Evolutionary conservation across 352 stramenopile genomes (phyloP).

Genomic region (Pythium sp.): DNA sequence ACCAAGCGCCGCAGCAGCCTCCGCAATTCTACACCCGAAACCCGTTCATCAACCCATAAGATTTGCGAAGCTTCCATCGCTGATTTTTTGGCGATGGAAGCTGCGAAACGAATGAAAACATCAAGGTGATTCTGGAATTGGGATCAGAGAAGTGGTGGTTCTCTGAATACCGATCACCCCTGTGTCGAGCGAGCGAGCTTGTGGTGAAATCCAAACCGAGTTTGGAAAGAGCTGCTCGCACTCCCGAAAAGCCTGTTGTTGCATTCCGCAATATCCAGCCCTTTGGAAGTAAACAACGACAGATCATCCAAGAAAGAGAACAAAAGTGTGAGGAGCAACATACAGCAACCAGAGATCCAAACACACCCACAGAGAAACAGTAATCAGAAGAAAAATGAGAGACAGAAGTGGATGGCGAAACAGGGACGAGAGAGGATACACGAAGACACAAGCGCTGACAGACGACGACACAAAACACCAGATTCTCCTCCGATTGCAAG

Average conservation of each 20-base stretch:
- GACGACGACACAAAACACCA: background rate
- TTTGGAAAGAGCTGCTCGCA: background rate
- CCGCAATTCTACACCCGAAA: slow-evolving; percentile 47
- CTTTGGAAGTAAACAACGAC: background rate
- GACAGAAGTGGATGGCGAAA: background rate
- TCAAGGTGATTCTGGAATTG: background rate
- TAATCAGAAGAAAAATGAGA: background rate
- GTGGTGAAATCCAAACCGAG: background rate
- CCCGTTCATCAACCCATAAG: slow-evolving; percentile 63
- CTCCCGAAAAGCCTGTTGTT: background rate
- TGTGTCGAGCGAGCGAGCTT: slow-evolving; percentile 4
- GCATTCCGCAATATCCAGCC: background rate
- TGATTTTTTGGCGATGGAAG: slow-evolving; percentile 1
- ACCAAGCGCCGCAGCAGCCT: slow-evolving; percentile 22
- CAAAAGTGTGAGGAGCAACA: background rate
- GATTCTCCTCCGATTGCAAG: background rate
- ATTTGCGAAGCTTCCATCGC: background rate
- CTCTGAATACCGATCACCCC: background rate
- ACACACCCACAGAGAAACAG: background rate
- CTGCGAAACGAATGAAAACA: slow-evolving; percentile 3
- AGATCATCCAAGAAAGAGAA: background rate
- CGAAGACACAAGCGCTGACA: background rate
- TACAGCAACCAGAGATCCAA: background rate
- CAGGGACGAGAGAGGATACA: background rate
- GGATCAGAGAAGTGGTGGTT: background rate